A percentile compares a stretch with the other conserved stretches of the same genome.
These are phyloP conservation scores for Canavalia gladiata DNA, from an alignment of 306 rosid species.

Conservation along the genomic window DNA sequence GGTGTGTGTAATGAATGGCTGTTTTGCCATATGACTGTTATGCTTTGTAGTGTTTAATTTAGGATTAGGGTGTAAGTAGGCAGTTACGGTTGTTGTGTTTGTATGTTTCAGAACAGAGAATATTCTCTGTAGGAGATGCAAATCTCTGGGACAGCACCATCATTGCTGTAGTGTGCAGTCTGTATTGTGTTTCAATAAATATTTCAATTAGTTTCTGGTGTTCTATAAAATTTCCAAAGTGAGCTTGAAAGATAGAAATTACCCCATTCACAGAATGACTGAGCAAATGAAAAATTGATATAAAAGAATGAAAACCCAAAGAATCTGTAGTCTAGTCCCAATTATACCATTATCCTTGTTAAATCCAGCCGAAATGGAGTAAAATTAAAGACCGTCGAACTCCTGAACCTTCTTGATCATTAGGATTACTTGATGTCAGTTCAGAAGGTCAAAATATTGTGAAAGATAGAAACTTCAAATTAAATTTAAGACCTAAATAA, in stretches of 20 bases:
- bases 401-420: neutral
- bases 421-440: neutral
- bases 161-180: neutral
- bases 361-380: neutral
- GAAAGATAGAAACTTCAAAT: neutral
- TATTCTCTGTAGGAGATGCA: neutral
- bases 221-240: neutral
- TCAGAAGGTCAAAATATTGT: neutral
- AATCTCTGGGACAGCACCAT: neutral
- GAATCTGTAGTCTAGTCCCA: neutral
- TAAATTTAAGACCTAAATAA: too few relatives aligned
- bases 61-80: neutral
- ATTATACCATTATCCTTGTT: neutral
- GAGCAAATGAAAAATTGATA: neutral
- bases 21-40: neutral
- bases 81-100: neutral
- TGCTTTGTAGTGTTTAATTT: neutral
- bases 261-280: neutral
- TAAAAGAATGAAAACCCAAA: neutral
- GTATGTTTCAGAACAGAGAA: neutral
- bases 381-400: neutral
- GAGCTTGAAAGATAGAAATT: neutral
- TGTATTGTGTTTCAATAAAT: neutral
- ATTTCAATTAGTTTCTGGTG: neutral
- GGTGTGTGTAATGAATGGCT: neutral